A percentile compares a stretch with the other conserved stretches of the same genome.
phyloP scores from a whole-genome alignment of 768 basidiomycete species.

The Sporobolomyces pararoseus region DNA sequence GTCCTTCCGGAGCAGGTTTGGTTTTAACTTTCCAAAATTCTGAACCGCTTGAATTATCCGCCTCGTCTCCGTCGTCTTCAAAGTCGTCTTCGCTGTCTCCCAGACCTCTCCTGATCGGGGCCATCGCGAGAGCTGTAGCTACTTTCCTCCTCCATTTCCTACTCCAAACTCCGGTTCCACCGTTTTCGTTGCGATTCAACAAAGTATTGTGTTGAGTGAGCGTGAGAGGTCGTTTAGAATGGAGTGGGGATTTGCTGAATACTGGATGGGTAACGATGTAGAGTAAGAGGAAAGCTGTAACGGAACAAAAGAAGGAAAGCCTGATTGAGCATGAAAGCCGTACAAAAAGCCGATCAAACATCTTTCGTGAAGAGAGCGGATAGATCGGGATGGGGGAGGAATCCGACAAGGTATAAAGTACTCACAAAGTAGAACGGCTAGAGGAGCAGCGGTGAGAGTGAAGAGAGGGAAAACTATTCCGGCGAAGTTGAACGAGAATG shows the following conservation, averaged over 20 bases:
- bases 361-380: neutral
- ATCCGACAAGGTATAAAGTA: neutral
- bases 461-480: neutral
- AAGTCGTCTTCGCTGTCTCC: slow-evolving; percentile 10
- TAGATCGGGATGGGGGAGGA: neutral
- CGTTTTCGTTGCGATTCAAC: slow-evolving; percentile 31
- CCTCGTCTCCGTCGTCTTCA: neutral
- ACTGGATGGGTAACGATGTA: slow-evolving; percentile 4
- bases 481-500: no score
- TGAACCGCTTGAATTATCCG: neutral
- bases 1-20: slow-evolving; percentile 3
- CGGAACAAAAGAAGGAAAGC: neutral
- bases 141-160: slow-evolving; percentile 18
- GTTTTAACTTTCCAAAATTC: neutral
- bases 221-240: slow-evolving; percentile 15
- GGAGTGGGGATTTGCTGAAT: neutral
- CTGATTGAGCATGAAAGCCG: slow-evolving; percentile 1
- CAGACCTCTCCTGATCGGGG: neutral
- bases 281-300: slow-evolving; percentile 2
- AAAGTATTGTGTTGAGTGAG: slow-evolving; percentile 29
- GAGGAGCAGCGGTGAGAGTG: slow-evolving; percentile 1
- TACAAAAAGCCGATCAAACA: neutral
- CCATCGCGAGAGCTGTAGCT: neutral
- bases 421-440: neutral
- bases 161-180: slow-evolving; percentile 14